Base-by-base conservation (phyloP, 805 yeast species). In the Lipomyces chichibuensis region DNA sequence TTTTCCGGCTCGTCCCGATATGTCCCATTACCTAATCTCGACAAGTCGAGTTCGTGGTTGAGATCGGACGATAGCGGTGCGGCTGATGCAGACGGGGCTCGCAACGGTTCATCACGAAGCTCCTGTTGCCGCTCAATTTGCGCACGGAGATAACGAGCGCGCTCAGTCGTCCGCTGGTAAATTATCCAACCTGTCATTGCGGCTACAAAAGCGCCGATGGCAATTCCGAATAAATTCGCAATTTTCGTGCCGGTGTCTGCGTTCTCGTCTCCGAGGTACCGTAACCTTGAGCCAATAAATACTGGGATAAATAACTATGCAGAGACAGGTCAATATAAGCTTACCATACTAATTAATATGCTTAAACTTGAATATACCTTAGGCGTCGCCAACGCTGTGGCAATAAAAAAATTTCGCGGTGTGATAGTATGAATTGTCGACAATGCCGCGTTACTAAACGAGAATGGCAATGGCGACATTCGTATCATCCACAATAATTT, bases 381-480 rank as follows among this genome's bases (percentile, higher is more conserved):
- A 7, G 98, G 98, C 0, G 96, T 86, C 1, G 96, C 87, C 43
- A 91, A 76, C 0, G 86, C 70, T 29, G 92, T 88, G 0, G 97
- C 97, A 39, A 88, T 74, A 2, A 87, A 80, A 76, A 89, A 94
- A 32, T 87, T 86, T 54, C 77, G 68, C 1, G 87, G 79, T 0
- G 88, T 81, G 13, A 94, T 82, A 20, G 91, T 89, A 0, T 96
- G 97, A 14, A 94, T 85, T 1, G 96, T 88, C 9, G 97, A 95
- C 71, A 95, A 82, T 0, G 97, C 98, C 3, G 97, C 98, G 74
- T 94, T 94, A 0, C 95, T 88, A 39, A 94, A 80, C 2, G 97
- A 92, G 76, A 92, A 95, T 0, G 98, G 98, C 73, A 94, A 84
- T 0, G 99, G 99, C 72, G 97, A 92, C 65, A 94, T 77, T 64